phyloP scores from a whole-genome alignment of 768 basidiomycete genomes.

The Amanita brunnescens region DNA sequence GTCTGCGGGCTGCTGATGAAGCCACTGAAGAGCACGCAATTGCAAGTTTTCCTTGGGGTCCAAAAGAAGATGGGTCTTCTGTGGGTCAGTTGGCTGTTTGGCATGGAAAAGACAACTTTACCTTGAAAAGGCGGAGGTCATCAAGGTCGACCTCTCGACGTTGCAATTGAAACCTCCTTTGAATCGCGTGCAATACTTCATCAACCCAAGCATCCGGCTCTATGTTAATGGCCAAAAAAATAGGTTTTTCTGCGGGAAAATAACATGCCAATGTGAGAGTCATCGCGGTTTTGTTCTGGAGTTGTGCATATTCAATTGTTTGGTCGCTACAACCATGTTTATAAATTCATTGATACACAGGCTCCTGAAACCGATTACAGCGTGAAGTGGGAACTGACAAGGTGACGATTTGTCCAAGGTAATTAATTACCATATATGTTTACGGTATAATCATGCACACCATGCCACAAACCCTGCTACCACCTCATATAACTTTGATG shows the following conservation, averaged over 20 bases:
- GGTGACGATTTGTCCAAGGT: too few species aligned
- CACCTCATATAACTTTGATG: too few species aligned
- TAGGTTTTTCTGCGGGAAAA: conserved; percentile 11
- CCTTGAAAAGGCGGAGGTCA: conserved; percentile 13
- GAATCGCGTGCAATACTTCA: conserved; percentile 7
- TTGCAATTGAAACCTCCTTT: conserved; percentile 3
- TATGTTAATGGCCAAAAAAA: conserved; percentile 8
- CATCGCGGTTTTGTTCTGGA: conserved; percentile 8
- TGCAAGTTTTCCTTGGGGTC: conserved; percentile 8
- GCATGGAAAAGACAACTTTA: conserved; percentile 9
- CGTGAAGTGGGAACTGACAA: too few species aligned
- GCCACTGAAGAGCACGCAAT: conserved; percentile 11
- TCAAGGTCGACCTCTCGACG: conserved; percentile 1
- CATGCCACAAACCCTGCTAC: too few species aligned
- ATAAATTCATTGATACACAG: too few species aligned
- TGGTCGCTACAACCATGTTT: too few species aligned
- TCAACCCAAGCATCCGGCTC: conserved; percentile 3
- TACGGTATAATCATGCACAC: too few species aligned
- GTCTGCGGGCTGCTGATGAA: conserved; percentile 9
- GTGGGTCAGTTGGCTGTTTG: conserved; percentile 9
- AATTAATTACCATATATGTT: too few species aligned
- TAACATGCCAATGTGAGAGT: conserved; percentile 10
- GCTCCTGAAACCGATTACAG: too few species aligned
- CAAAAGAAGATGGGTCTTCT: conserved; percentile 10
- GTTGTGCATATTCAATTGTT: too few species aligned